Evolutionary conservation across 202 grass and related monocot species (phyloP).

Genomic region (Dendrocalamus latiflorus): DNA sequence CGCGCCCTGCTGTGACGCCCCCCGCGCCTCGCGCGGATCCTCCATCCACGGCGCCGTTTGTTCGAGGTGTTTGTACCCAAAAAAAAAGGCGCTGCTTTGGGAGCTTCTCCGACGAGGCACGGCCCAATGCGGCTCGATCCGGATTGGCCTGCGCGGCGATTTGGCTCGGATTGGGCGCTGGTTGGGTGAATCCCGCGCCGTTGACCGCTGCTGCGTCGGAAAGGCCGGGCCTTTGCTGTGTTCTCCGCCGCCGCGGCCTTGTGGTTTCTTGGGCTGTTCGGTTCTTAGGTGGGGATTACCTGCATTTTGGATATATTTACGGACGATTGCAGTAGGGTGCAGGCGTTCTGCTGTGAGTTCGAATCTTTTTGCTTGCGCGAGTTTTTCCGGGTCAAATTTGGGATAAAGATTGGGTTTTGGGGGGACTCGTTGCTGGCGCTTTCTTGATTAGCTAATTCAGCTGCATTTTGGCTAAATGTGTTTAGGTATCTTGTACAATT

Average conservation of each 20-base stretch:
- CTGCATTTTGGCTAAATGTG: constrained; percentile 14
- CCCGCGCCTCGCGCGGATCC: constrained; percentile 1
- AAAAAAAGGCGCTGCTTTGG: background rate
- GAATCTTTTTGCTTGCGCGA: background rate
- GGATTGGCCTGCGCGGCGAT: constrained; percentile 2
- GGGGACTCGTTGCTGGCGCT: background rate
- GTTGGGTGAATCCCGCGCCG: constrained; percentile 15
- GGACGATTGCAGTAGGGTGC: background rate
- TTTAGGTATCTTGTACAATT: background rate
- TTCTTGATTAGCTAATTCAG: background rate
- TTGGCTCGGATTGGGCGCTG: constrained; percentile 8
- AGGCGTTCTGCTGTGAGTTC: background rate
- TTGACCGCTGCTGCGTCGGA: constrained; percentile 20
- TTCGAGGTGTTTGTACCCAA: background rate
- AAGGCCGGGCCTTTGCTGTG: constrained; percentile 40
- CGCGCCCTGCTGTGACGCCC: constrained; percentile 25
- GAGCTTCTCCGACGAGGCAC: background rate
- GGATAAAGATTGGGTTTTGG: constrained; percentile 8
- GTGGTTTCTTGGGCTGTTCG: constrained; percentile 6
- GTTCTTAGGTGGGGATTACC: constrained; percentile 12
- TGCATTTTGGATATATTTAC: constrained; percentile 28
- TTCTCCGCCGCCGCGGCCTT: background rate
- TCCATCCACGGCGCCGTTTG: background rate
- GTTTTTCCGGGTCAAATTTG: constrained; percentile 21
- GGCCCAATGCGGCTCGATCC: constrained; percentile 44